Conservation (phyloP, 2,329 filamentous ascomycete genomes). For the Sporothrix mexicana region DNA sequence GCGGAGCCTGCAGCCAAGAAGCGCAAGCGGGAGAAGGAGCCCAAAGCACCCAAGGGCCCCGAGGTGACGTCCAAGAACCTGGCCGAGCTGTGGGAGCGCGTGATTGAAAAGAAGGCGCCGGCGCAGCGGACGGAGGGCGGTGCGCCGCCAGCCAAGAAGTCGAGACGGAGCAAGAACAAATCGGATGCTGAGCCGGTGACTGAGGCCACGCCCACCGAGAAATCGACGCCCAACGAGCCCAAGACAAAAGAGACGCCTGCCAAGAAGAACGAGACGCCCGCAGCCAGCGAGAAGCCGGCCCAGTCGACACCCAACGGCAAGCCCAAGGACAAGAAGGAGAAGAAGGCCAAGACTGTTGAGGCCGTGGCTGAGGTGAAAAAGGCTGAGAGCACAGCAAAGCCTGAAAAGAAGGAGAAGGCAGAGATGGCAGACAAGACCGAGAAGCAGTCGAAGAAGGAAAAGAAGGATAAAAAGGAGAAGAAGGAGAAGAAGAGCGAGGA, state of each 20-base stretch:
- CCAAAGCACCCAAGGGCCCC: background rate
- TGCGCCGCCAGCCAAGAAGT: slow-evolving; percentile 33
- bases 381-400: too few relatives aligned
- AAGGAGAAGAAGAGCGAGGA: slow-evolving; percentile 28
- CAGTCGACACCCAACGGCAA: slow-evolving; percentile 9
- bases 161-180: slow-evolving; percentile 39
- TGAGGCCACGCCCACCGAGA: background rate
- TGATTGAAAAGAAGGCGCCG: slow-evolving; percentile 71
- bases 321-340: slow-evolving; percentile 10
- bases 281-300: slow-evolving; percentile 29
- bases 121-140: slow-evolving; percentile 1
- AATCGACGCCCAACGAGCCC: background rate
- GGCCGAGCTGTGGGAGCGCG: slow-evolving; percentile 76
- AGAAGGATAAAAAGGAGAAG: slow-evolving; percentile 34
- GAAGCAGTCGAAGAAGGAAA: slow-evolving; percentile 9
- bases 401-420: too few relatives aligned
- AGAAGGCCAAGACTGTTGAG: slow-evolving; percentile 25
- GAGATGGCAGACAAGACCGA: background rate
- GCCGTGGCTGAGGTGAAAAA: background rate
- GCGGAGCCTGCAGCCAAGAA: slow-evolving; percentile 52
- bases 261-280: slow-evolving; percentile 22
- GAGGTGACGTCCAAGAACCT: slow-evolving; percentile 73
- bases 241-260: background rate
- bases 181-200: background rate
- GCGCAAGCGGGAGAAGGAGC: slow-evolving; percentile 55